Base-by-base conservation (phyloP, 2,329 filamentous ascomycete species). In the Ophiosphaerella narmari region DNA sequence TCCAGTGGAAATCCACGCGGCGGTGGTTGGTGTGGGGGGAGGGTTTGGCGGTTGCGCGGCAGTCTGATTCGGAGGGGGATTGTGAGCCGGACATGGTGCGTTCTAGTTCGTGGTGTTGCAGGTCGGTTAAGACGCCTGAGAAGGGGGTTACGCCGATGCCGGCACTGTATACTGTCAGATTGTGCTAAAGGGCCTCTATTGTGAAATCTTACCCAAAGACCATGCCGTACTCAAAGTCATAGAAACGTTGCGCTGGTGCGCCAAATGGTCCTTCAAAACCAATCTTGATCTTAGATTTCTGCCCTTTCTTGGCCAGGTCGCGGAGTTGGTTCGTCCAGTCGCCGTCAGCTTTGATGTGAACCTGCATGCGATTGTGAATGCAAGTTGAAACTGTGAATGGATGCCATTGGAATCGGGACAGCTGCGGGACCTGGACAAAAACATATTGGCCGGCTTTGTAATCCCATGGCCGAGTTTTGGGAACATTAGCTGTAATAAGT, bases 1-100 rank as follows among this genome's bases (percentile, higher is more conserved):
- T 82, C 82, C 82, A 85, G 66, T 85, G 81, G 50, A 85, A 84
- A 58, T 85, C 82, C 1, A 83, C 77, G 4, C 81, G 76, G 31
- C 81, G 77, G 54, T 80, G 78, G 18, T 70, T 57, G 1, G 70
- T 62, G 29, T 74, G 75, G 2, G 60, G 64, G 4, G 62, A 59
- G 16, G 44, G 32, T 1, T 54, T 40, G 13, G 52, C 46, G 13
- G 2, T 34, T 36, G 39, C 39, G 23, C 52, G 42, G 26, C 53
- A 50, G 43, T 41, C 38, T 7, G 44, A 52, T 2, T 49, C 52
- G 5, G 58, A 47, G 2, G 50, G 23, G 1, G 59, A 44, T 14
- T 52, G 40, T 36, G 66, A 52, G 18, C 37, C 50, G 5, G 62
- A 60, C 18, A 37, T 57, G 18, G 50, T 57, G 14, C 64, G 65